A percentile compares a stretch with the other conserved stretches of the same genome.
phyloP scores from a whole-genome alignment of 2,329 filamentous ascomycete genomes.

The Ophiostoma perfectum region DNA sequence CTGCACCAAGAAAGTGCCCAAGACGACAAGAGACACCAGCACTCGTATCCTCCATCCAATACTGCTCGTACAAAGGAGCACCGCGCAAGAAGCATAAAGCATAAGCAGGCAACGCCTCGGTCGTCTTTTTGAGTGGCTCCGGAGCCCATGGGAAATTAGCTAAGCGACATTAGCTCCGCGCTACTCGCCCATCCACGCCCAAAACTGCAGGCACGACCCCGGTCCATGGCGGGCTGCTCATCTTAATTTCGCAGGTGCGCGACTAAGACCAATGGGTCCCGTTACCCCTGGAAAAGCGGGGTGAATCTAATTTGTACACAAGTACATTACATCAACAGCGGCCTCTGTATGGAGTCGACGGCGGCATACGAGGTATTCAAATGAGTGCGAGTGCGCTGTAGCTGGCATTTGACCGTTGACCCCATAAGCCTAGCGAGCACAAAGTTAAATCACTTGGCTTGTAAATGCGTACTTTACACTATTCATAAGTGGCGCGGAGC shows the following conservation, averaged over 20 bases:
- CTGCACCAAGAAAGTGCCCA: too few relatives aligned
- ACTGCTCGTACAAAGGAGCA: too few relatives aligned
- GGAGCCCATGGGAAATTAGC: slow-evolving; percentile 32
- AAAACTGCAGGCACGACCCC: slow-evolving; percentile 18
- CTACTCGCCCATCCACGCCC: not conserved
- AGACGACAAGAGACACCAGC: too few relatives aligned
- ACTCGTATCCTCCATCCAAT: too few relatives aligned
- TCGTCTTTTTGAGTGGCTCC: slow-evolving; percentile 19
- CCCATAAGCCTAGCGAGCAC: too few relatives aligned
- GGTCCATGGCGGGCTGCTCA: slow-evolving; percentile 19
- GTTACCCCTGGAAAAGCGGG: slow-evolving; percentile 28
- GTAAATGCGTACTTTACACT: too few relatives aligned
- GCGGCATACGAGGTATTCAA: too few relatives aligned
- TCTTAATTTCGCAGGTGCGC: slow-evolving; percentile 23
- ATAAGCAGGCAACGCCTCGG: not conserved
- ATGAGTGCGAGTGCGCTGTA: too few relatives aligned
- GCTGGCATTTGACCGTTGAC: too few relatives aligned
- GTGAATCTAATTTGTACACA: not conserved
- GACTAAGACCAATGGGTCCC: slow-evolving; percentile 12
- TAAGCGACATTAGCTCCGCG: slow-evolving; percentile 33
- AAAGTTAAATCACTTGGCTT: too few relatives aligned
- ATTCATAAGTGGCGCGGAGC: too few relatives aligned
- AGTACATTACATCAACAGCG: not conserved
- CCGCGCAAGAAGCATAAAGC: not conserved
- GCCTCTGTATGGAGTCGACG: not conserved